Conservation (phyloP, 2,329 filamentous ascomycete species). For the Nothophoma quercina region DNA sequence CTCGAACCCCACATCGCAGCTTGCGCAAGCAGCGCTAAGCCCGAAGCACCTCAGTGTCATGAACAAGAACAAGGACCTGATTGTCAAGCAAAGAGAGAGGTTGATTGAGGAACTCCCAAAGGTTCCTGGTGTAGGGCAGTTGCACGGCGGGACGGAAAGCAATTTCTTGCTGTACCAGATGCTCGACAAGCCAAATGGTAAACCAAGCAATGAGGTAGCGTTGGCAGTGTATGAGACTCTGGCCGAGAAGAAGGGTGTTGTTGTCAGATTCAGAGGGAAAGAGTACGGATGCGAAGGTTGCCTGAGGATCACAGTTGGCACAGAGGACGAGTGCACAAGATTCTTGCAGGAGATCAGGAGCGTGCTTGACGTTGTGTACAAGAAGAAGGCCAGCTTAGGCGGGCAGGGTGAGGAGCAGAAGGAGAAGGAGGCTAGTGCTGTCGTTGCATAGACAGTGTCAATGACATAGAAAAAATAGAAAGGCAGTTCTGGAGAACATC, state of each 20-base stretch:
- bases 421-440: conserved; percentile 59
- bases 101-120: conserved; percentile 75
- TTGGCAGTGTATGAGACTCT: conserved; percentile 82
- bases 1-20: conserved; percentile 81
- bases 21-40: conserved; percentile 77
- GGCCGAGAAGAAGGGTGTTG: conserved; percentile 86
- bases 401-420: conserved; percentile 53
- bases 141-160: conserved; percentile 79
- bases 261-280: conserved; percentile 92
- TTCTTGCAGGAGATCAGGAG: conserved; percentile 73
- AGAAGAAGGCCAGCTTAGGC: conserved; percentile 41
- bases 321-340: conserved; percentile 81
- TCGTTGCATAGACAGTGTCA: conserved; percentile 51
- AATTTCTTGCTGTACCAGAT: conserved; percentile 96
- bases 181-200: conserved; percentile 69
- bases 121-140: conserved; percentile 79
- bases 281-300: conserved; percentile 90
- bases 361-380: conserved; percentile 59
- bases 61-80: conserved; percentile 71
- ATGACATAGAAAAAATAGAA: neutral
- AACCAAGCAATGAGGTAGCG: conserved; percentile 81
- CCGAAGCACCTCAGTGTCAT: conserved; percentile 74
- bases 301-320: conserved; percentile 90
- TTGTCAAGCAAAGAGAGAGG: conserved; percentile 79
- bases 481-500: too few relatives aligned